These are phyloP conservation scores for Russula sp. DNA, from an alignment of 768 basidiomycete genomes.

Conservation along the genomic window DNA sequence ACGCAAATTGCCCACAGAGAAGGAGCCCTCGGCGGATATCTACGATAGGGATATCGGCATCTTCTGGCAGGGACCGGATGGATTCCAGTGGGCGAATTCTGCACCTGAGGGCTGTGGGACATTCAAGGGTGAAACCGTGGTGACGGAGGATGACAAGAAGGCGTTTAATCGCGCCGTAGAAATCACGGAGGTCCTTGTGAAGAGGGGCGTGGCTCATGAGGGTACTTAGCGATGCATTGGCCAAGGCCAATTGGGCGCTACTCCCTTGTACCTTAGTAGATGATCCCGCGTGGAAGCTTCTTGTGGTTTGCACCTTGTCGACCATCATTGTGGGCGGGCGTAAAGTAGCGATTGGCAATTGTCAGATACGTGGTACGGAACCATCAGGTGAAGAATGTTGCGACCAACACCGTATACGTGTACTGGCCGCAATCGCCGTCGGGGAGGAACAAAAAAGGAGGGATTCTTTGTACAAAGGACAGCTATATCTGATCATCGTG, in stretches of 20 bases:
- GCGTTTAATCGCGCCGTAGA: slow-evolving; percentile 64
- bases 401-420: no score
- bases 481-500: no score
- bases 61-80: slow-evolving; percentile 45
- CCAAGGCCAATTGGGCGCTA: no score
- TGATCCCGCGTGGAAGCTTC: no score
- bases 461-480: no score
- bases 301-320: no score
- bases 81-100: slow-evolving; percentile 53
- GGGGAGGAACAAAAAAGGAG: no score
- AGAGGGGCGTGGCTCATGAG: slow-evolving; percentile 20
- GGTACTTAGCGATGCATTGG: not conserved
- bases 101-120: slow-evolving; percentile 54
- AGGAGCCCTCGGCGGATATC: slow-evolving; percentile 54
- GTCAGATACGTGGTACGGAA: not conserved
- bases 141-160: slow-evolving; percentile 54
- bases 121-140: slow-evolving; percentile 37
- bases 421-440: no score
- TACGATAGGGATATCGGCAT: slow-evolving; percentile 67
- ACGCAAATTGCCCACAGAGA: slow-evolving; percentile 47
- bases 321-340: not conserved
- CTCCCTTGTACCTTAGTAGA: not conserved
- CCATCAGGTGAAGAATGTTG: not conserved
- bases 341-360: not conserved
- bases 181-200: slow-evolving; percentile 49